Evolutionary conservation across 305 asterid genomes (phyloP).

Genomic region (Lippia alba): DNA sequence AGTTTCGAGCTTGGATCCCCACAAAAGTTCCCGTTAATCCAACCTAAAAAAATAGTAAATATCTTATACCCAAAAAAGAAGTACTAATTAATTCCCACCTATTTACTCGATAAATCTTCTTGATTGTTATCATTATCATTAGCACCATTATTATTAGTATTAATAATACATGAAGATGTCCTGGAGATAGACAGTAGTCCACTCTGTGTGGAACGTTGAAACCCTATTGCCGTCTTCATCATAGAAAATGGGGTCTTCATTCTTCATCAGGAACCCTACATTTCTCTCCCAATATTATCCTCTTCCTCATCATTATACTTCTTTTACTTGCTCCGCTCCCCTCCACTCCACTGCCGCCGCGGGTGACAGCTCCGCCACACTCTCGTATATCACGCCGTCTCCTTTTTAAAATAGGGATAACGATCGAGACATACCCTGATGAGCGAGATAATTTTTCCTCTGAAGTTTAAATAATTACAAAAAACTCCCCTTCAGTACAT

Average conservation of each 20-base stretch:
- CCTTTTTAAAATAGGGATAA: too few species aligned
- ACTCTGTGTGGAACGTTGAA: constrained; percentile 42
- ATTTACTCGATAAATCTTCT: neutral
- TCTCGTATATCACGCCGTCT: too few species aligned
- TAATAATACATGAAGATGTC: constrained; percentile 30
- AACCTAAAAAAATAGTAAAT: too few species aligned
- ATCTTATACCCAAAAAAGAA: neutral
- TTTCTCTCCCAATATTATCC: constrained; percentile 66
- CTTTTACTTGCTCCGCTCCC: constrained; percentile 25
- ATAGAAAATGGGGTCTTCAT: constrained; percentile 47
- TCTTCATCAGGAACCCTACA: constrained; percentile 54
- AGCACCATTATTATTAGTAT: too few species aligned
- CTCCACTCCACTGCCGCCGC: too few species aligned
- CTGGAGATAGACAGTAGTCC: constrained; percentile 35
- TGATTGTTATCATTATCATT: neutral
- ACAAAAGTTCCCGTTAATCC: too few species aligned
- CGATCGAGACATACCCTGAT: too few species aligned
- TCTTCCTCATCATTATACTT: constrained; percentile 55
- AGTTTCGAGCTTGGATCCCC: too few species aligned
- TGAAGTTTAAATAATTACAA: too few species aligned
- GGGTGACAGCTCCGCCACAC: constrained; percentile 28
- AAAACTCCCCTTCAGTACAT: too few species aligned
- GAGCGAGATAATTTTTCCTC: too few species aligned
- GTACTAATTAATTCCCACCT: neutral
- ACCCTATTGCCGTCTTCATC: constrained; percentile 60